phyloP scores from a whole-genome alignment of 1,284 basidiomycete genomes.

The Apiotrichum mycotoxinovorans region DNA sequence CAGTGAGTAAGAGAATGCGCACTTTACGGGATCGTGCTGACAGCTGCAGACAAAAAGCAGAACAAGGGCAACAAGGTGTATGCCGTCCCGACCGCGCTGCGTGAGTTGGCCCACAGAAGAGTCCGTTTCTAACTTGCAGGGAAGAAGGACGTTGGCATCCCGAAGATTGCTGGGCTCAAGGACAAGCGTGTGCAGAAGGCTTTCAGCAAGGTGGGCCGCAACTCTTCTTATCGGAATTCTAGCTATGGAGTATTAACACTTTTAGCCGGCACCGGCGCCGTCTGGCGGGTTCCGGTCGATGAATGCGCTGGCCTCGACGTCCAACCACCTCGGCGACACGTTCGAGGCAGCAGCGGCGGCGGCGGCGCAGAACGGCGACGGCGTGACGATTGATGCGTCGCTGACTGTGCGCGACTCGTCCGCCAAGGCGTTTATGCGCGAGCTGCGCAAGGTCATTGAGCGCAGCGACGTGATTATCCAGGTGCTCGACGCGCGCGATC shows the following conservation, averaged over 20 bases:
- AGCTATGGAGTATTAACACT: too few species aligned
- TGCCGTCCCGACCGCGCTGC: conserved; percentile 28
- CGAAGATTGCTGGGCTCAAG: conserved; percentile 59
- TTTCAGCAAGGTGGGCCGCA: conserved; percentile 50
- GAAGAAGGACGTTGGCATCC: conserved; percentile 77
- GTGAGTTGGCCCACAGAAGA: conserved; percentile 17
- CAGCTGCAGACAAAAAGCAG: conserved; percentile 20
- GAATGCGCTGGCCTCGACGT: conserved; percentile 14
- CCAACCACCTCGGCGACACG: conserved; percentile 15
- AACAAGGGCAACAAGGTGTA: conserved; percentile 42
- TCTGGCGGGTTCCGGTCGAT: conserved; percentile 14
- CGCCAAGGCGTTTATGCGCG: conserved; percentile 66
- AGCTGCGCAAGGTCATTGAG: conserved; percentile 86
- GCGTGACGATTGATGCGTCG: conserved; percentile 57
- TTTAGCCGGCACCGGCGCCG: conserved; percentile 6
- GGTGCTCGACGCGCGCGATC: conserved; percentile 81
- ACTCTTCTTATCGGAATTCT: neutral
- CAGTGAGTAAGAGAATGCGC: conserved; percentile 23
- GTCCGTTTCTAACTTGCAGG: neutral
- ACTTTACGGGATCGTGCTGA: neutral
- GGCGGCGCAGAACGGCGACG: conserved; percentile 29
- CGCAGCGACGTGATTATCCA: conserved; percentile 83
- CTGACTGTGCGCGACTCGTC: conserved; percentile 52
- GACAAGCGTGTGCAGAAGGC: conserved; percentile 44
- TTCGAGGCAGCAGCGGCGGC: conserved; percentile 52